Conservation (phyloP, 257 asterid species). For the Nicotiana noctiflora region DNA sequence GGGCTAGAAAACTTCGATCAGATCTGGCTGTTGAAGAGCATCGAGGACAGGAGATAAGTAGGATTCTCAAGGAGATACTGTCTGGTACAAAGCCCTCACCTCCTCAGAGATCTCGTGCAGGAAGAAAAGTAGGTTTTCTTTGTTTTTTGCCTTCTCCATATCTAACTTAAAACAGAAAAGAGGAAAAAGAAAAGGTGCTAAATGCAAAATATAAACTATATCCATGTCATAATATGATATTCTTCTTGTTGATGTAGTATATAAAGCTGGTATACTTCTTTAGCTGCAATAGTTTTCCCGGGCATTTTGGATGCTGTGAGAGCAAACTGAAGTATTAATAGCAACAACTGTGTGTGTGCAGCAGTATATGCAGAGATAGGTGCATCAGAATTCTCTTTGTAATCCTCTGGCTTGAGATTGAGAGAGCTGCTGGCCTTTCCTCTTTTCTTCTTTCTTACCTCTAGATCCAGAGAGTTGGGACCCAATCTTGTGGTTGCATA, state of each 20-base stretch:
- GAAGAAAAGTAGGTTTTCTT: slow-evolving; percentile 59
- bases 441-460: not conserved
- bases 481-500: not conserved
- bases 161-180: not conserved
- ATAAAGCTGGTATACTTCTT: not conserved
- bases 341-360: not conserved
- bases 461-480: not conserved
- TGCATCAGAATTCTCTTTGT: not conserved
- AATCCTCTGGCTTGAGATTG: not conserved
- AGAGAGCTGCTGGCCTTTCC: not conserved
- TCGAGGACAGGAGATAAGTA: slow-evolving; percentile 65
- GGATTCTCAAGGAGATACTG: slow-evolving; percentile 65
- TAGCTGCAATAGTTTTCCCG: not conserved
- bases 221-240: not conserved
- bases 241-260: not conserved
- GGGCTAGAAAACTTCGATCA: slow-evolving; percentile 72
- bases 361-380: not conserved
- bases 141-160: not conserved
- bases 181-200: not conserved
- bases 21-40: slow-evolving; percentile 85
- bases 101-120: slow-evolving; percentile 45
- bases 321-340: not conserved
- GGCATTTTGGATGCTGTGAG: not conserved
- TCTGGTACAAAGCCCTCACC: slow-evolving; percentile 42
- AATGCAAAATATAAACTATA: not conserved